Percentiles rank a stretch among this genome's conserved stretches.
Conservation (phyloP, 2,329 filamentous ascomycete genomes). For the Macroventuria anomochaeta region DNA sequence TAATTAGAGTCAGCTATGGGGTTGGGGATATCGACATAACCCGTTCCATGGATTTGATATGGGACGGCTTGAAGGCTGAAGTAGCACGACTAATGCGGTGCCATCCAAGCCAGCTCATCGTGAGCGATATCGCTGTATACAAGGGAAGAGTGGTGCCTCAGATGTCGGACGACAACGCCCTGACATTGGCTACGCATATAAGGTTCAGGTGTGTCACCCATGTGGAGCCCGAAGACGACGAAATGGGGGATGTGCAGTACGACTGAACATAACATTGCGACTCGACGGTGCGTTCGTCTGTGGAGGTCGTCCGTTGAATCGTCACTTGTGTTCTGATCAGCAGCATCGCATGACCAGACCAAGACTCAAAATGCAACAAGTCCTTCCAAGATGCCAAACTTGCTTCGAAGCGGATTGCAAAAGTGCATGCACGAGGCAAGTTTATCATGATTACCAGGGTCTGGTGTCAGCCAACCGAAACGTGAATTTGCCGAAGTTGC, state of each 20-base stretch:
- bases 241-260: constrained; percentile 13
- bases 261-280: neutral
- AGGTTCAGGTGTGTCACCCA: neutral
- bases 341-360: neutral
- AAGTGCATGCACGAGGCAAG: constrained; percentile 11
- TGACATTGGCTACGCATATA: constrained; percentile 4
- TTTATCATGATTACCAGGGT: neutral
- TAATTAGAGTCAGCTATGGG: neutral
- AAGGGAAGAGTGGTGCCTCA: constrained; percentile 3
- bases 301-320: neutral
- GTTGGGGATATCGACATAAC: constrained; percentile 5
- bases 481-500: constrained; percentile 7
- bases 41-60: constrained; percentile 14
- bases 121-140: constrained; percentile 1
- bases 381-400: neutral
- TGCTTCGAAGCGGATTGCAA: neutral
- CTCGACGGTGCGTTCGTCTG: neutral
- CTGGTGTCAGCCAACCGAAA: neutral
- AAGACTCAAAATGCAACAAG: neutral
- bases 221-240: neutral
- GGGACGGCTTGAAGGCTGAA: constrained; percentile 12
- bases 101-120: constrained; percentile 11
- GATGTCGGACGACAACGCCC: constrained; percentile 4
- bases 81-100: constrained; percentile 24
- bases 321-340: neutral